phyloP scores from a whole-genome alignment of 2,329 filamentous ascomycete genomes.

The Aschersonia sp. region DNA sequence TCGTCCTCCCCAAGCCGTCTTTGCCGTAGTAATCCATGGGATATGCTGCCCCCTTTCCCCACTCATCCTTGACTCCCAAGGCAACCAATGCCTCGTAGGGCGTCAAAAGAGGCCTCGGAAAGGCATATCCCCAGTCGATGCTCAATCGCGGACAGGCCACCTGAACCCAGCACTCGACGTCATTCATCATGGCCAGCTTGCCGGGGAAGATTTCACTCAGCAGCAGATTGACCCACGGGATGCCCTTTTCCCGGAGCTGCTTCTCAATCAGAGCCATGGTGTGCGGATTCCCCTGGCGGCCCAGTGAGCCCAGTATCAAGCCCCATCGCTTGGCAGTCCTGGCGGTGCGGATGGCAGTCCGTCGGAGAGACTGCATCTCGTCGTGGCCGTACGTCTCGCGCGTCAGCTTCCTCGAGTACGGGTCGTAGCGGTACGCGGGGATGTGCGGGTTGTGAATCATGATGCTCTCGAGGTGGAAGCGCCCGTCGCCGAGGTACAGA shows the following conservation, averaged over 20 bases:
- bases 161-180: slow-evolving; percentile 97
- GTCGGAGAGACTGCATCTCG: slow-evolving; percentile 73
- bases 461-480: slow-evolving; percentile 92
- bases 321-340: slow-evolving; percentile 79
- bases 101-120: slow-evolving; percentile 73
- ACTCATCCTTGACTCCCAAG: slow-evolving; percentile 65
- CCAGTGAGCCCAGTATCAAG: slow-evolving; percentile 81
- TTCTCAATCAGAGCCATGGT: slow-evolving; percentile 79
- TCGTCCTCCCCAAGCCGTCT: slow-evolving; percentile 76
- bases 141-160: slow-evolving; percentile 92
- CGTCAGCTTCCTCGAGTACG: slow-evolving; percentile 83
- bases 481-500: slow-evolving; percentile 79
- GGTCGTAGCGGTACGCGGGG: slow-evolving; percentile 91
- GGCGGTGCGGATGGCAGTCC: slow-evolving; percentile 61
- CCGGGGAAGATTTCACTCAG: slow-evolving; percentile 94
- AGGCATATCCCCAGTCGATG: slow-evolving; percentile 98
- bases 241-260: slow-evolving; percentile 53
- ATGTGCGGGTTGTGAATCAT: slow-evolving; percentile 96
- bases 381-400: slow-evolving; percentile 84
- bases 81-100: slow-evolving; percentile 91
- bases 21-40: slow-evolving; percentile 98
- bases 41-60: slow-evolving; percentile 49
- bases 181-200: slow-evolving; percentile 82
- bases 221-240: slow-evolving; percentile 72
- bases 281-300: slow-evolving; percentile 88